Conservation (phyloP, 371 early-diverging fungal species). For the Dipsacomyces acuminosporus region DNA sequence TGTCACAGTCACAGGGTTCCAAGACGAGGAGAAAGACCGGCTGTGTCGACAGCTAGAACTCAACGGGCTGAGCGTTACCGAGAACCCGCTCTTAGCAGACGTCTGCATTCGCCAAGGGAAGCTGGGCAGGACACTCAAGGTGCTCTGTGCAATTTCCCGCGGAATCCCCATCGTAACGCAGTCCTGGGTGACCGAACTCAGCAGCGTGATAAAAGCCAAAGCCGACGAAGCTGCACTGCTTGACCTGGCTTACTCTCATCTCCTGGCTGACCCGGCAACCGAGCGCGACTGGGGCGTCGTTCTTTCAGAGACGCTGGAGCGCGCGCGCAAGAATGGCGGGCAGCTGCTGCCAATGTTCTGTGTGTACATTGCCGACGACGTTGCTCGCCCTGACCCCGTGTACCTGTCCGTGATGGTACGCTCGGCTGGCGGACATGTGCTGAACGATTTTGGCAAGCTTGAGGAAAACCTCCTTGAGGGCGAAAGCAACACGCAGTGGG, state of each 20-base stretch:
- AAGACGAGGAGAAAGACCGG: slow-evolving; percentile 1
- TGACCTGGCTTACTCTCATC: background rate
- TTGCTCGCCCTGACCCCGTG: slow-evolving; percentile 16
- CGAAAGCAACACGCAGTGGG: background rate
- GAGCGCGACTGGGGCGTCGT: slow-evolving; percentile 29
- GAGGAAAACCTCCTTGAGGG: slow-evolving; percentile 5
- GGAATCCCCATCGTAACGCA: slow-evolving; percentile 23
- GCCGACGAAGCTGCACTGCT: background rate
- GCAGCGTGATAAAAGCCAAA: background rate
- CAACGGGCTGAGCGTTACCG: slow-evolving; percentile 9
- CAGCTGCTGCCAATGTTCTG: slow-evolving; percentile 12
- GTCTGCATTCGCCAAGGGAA: slow-evolving; percentile 18
- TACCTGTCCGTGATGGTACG: slow-evolving; percentile 12
- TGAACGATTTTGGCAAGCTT: slow-evolving; percentile 19
- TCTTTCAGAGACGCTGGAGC: slow-evolving; percentile 10
- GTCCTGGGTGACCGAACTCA: slow-evolving; percentile 3
- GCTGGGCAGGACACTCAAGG: slow-evolving; percentile 37
- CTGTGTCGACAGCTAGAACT: background rate
- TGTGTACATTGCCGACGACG: slow-evolving; percentile 13
- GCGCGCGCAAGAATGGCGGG: slow-evolving; percentile 3
- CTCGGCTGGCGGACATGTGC: slow-evolving; percentile 26
- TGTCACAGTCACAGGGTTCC: slow-evolving; percentile 11
- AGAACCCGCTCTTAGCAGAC: slow-evolving; percentile 24
- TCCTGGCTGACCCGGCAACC: slow-evolving; percentile 14
- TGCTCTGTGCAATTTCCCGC: slow-evolving; percentile 38